These are phyloP conservation scores for Alternaria infectoria DNA, from an alignment of 2,329 filamentous ascomycete species.

Conservation along the genomic window DNA sequence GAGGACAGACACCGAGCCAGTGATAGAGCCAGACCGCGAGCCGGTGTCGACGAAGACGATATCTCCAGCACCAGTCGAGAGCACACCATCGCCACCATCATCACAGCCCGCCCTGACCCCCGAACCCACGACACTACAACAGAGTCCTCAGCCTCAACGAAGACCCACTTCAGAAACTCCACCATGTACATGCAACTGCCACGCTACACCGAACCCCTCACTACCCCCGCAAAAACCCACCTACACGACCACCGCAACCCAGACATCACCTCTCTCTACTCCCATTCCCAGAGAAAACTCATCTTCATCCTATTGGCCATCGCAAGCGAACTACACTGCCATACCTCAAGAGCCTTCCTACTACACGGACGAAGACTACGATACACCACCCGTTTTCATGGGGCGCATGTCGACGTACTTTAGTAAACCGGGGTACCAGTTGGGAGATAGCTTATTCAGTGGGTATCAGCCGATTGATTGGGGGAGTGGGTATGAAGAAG, in stretches of 20 bases:
- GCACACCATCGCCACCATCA: not conserved
- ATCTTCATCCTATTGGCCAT: slow-evolving; percentile 3
- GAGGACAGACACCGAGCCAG: not conserved
- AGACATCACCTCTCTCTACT: slow-evolving; percentile 27
- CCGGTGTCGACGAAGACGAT: not conserved
- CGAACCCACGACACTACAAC: not conserved
- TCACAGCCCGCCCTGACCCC: not conserved
- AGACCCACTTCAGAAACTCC: not conserved
- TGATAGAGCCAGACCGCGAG: not conserved
- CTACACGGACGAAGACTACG: slow-evolving; percentile 4
- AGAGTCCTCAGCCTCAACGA: not conserved
- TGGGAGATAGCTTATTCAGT: slow-evolving; percentile 39
- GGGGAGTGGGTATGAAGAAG: not conserved
- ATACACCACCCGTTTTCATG: slow-evolving; percentile 36
- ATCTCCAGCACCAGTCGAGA: not conserved
- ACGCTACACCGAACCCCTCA: not conserved
- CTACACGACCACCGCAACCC: slow-evolving; percentile 32
- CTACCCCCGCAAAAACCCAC: not conserved
- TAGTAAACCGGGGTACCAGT: slow-evolving; percentile 40
- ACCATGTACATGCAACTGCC: slow-evolving; percentile 24
- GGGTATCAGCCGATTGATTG: slow-evolving; percentile 25
- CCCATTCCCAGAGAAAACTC: slow-evolving; percentile 17
- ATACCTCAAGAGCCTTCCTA: slow-evolving; percentile 14
- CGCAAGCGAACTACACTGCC: slow-evolving; percentile 12
- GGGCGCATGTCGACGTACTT: slow-evolving; percentile 44